These are phyloP conservation scores for Acanthamoeba rhysodes DNA, from an alignment of 208 protist species.

Conservation along the genomic window DNA sequence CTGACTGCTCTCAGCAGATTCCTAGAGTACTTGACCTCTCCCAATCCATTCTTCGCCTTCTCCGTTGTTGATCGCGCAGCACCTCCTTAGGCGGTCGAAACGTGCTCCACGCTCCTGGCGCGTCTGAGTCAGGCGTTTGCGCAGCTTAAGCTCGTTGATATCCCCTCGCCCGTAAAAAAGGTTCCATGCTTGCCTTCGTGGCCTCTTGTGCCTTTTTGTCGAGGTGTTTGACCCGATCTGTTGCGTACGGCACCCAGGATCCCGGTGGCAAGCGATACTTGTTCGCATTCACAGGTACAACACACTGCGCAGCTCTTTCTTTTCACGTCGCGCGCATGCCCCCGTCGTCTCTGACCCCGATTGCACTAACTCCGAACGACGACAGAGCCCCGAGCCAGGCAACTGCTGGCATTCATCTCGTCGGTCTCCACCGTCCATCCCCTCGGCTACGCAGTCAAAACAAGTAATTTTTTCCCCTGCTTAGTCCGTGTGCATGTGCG, in stretches of 20 bases:
- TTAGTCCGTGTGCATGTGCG: neutral
- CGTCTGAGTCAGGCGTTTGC: constrained; percentile 44
- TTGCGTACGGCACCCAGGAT: neutral
- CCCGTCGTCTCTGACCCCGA: too few species aligned
- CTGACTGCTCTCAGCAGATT: constrained; percentile 51
- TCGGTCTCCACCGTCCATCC: neutral
- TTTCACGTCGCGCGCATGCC: neutral
- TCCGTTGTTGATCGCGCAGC: neutral
- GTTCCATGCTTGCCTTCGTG: neutral
- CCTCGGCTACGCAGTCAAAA: constrained; percentile 22
- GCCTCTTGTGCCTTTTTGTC: neutral
- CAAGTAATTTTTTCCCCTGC: neutral
- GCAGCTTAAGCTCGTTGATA: neutral
- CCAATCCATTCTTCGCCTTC: neutral
- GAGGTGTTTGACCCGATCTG: neutral
- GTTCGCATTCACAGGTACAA: neutral
- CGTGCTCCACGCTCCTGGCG: constrained; percentile 19
- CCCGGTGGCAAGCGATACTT: neutral
- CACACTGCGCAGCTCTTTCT: neutral
- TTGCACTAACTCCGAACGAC: neutral
- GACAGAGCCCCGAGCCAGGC: constrained; percentile 7
- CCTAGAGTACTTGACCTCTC: neutral
- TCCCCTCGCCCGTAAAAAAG: neutral
- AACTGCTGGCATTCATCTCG: constrained; percentile 18
- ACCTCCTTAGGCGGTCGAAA: constrained; percentile 11